Evolutionary conservation across 805 yeast species (phyloP).

Genomic region (Blastobotrys peoriensis): DNA sequence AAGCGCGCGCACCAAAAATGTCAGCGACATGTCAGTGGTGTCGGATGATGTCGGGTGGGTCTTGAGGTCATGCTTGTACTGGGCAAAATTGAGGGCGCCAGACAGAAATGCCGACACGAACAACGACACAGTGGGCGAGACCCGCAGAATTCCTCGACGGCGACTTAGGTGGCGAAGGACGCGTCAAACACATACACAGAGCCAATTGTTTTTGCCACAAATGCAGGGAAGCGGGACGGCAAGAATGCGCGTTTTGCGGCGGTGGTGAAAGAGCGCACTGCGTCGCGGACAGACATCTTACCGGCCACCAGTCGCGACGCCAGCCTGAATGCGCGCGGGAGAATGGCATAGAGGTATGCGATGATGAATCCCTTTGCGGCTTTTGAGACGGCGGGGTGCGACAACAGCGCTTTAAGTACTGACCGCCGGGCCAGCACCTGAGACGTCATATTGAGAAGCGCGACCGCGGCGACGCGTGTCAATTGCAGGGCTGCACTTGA

Average conservation of each 20-base stretch:
- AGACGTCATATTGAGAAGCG: no score
- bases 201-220: constrained; percentile 15
- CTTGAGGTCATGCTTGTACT: constrained; percentile 9
- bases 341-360: constrained; percentile 16
- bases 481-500: no score
- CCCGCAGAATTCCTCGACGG: background rate
- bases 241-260: constrained; percentile 10
- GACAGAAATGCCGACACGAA: constrained; percentile 14
- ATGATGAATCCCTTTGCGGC: constrained; percentile 13
- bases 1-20: constrained; percentile 15
- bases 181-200: constrained; percentile 9
- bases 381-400: no score
- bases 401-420: no score
- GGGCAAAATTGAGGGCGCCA: constrained; percentile 6
- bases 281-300: constrained; percentile 1
- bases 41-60: constrained; percentile 8
- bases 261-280: constrained; percentile 5
- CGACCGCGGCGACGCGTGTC: no score
- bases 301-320: background rate
- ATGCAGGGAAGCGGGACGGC: constrained; percentile 17
- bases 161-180: background rate
- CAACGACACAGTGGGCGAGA: background rate
- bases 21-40: constrained; percentile 16
- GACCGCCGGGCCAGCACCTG: no score
- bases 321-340: constrained; percentile 9